phyloP scores from a whole-genome alignment of 2,329 filamentous ascomycete species.

The Phymatotrichopsis omnivora region DNA sequence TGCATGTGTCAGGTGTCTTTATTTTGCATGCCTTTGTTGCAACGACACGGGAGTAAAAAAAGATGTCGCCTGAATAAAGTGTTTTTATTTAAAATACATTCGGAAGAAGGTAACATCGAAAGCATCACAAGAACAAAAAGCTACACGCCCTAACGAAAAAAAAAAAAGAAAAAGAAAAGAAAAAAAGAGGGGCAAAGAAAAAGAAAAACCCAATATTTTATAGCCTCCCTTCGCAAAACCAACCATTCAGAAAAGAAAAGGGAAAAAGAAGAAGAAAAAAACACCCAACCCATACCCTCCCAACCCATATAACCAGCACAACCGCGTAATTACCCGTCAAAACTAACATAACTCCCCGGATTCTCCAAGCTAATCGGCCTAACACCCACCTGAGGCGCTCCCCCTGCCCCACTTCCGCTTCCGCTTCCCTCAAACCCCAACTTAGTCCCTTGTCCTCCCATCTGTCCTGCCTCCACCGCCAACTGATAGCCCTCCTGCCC shows the following conservation, averaged over 20 bases:
- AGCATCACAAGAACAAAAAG: slow-evolving; percentile 11
- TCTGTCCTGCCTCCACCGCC: slow-evolving; percentile 15
- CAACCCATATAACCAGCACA: background rate
- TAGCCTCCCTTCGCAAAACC: no score
- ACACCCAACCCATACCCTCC: background rate
- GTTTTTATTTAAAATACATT: no score
- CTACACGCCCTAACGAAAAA: slow-evolving; percentile 10
- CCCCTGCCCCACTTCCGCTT: background rate
- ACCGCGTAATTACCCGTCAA: slow-evolving; percentile 27
- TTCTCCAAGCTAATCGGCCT: slow-evolving; percentile 25
- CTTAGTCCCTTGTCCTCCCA: slow-evolving; percentile 24
- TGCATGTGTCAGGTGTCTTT: no score
- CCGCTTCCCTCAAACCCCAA: slow-evolving; percentile 24
- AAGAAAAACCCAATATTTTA: slow-evolving; percentile 3
- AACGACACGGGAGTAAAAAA: no score
- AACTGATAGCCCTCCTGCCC: slow-evolving; percentile 24
- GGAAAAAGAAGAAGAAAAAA: background rate
- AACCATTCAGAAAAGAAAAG: slow-evolving; percentile 4
- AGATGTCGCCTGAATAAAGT: no score
- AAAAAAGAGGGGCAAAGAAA: slow-evolving; percentile 14
- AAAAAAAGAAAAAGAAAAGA: slow-evolving; percentile 16
- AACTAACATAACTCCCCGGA: slow-evolving; percentile 22
- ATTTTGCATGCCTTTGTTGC: no score
- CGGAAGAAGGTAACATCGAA: no score
- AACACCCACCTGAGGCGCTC: slow-evolving; percentile 23